phyloP scores from a whole-genome alignment of 2,329 filamentous ascomycete genomes.

The Aureobasidium sp. region DNA sequence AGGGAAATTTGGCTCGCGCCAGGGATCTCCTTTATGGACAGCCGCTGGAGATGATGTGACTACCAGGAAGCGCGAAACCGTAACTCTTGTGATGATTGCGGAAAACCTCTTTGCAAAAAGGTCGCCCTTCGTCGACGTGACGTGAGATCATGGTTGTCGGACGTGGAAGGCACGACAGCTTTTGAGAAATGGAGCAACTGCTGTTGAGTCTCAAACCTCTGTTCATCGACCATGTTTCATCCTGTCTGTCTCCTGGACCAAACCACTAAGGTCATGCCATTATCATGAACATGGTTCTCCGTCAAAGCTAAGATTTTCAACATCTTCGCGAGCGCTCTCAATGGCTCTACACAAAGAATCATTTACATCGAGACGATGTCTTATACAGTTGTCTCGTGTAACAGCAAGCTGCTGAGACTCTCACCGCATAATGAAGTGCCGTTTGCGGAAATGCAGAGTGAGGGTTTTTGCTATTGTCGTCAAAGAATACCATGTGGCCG shows the following conservation, averaged over 20 bases:
- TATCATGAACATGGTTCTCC: not conserved
- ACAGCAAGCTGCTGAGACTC: not conserved
- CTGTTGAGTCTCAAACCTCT: not conserved
- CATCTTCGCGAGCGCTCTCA: not conserved
- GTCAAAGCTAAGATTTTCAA: not conserved
- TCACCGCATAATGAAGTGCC: not conserved
- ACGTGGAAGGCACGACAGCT: not conserved
- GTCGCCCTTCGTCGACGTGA: not conserved
- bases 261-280: not conserved
- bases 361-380: not conserved
- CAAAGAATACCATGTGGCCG: not conserved
- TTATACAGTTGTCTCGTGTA: not conserved
- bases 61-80: too few relatives aligned
- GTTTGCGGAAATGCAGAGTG: not conserved
- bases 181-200: not conserved
- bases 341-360: not conserved
- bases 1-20: not conserved
- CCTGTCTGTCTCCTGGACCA: not conserved
- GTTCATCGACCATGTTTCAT: not conserved
- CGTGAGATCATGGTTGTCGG: not conserved
- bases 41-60: not conserved
- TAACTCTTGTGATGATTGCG: too few relatives aligned
- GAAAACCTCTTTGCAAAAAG: not conserved
- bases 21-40: not conserved
- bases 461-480: not conserved